Evolutionary conservation across 257 asterid species (phyloP).

Genomic region (Solanum raphanifolium): DNA sequence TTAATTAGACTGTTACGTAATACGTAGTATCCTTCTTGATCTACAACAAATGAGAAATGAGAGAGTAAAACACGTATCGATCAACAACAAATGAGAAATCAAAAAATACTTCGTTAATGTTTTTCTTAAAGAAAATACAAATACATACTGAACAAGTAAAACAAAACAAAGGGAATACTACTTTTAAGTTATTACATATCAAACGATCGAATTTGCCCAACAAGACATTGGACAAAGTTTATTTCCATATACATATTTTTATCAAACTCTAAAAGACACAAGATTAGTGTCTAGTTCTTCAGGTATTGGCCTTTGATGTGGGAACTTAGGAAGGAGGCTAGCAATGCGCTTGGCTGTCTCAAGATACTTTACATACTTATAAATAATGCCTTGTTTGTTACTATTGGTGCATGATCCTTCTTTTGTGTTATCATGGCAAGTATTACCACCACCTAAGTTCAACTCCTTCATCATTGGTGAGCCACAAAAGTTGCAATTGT

Average conservation of each 20-base stretch:
- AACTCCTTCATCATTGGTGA: slow-evolving; percentile 5
- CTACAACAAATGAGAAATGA: neutral
- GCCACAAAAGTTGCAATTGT: neutral
- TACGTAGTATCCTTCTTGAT: neutral
- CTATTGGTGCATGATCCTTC: neutral
- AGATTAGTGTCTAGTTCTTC: slow-evolving; percentile 23
- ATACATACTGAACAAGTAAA: neutral
- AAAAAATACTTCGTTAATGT: too few relatives aligned
- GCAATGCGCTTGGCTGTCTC: slow-evolving; percentile 36
- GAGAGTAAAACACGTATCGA: neutral
- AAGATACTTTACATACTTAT: slow-evolving; percentile 20
- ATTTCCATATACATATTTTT: neutral
- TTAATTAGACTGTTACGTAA: too few relatives aligned
- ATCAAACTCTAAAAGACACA: slow-evolving; percentile 27
- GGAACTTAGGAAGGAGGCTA: slow-evolving; percentile 26
- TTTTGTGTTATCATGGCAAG: neutral
- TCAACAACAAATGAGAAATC: neutral
- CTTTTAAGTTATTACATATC: neutral
- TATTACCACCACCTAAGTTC: neutral
- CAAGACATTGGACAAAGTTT: neutral
- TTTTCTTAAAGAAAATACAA: neutral
- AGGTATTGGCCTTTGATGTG: slow-evolving; percentile 24
- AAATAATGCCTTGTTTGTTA: neutral
- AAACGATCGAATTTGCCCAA: neutral
- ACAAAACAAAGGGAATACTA: neutral